phyloP scores from a whole-genome alignment of 805 yeast genomes.

The Hanseniaspora clermontiae region DNA sequence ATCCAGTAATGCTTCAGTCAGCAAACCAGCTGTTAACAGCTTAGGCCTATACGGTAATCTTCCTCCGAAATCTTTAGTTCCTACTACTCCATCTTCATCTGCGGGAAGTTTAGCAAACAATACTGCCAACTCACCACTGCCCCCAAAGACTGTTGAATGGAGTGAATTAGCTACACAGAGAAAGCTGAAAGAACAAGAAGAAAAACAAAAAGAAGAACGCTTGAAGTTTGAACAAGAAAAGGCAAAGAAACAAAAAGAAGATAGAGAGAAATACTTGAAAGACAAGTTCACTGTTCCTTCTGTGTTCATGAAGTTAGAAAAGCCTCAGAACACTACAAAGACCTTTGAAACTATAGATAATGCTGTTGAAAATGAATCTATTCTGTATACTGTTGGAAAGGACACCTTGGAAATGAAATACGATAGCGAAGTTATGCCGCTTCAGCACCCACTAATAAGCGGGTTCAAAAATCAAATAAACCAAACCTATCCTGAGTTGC shows the following conservation, averaged over 20 bases:
- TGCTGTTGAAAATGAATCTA: not conserved
- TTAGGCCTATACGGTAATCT: not conserved
- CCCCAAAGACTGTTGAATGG: constrained; percentile 7
- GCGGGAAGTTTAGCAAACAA: not conserved
- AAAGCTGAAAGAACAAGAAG: constrained; percentile 6
- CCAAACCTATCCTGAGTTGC: not conserved
- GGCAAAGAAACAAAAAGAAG: not conserved
- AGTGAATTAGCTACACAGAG: constrained; percentile 7
- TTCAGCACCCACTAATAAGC: not conserved
- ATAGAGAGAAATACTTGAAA: not conserved
- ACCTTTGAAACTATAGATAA: not conserved
- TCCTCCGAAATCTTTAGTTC: not conserved
- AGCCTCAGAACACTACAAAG: not conserved
- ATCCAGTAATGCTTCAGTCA: too few relatives aligned
- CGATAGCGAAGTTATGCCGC: not conserved
- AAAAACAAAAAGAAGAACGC: not conserved
- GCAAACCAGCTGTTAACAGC: not conserved
- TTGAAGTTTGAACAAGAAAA: not conserved
- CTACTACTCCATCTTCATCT: not conserved
- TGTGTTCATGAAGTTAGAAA: not conserved
- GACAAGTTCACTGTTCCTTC: not conserved
- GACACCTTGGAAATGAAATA: not conserved
- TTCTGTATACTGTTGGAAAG: not conserved
- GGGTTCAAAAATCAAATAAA: not conserved
- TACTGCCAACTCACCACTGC: not conserved